A percentile compares a stretch with the other conserved stretches of the same genome.
Evolutionary conservation across 768 basidiomycete genomes (phyloP).

Genomic region (Neoboletus brunneissimus): DNA sequence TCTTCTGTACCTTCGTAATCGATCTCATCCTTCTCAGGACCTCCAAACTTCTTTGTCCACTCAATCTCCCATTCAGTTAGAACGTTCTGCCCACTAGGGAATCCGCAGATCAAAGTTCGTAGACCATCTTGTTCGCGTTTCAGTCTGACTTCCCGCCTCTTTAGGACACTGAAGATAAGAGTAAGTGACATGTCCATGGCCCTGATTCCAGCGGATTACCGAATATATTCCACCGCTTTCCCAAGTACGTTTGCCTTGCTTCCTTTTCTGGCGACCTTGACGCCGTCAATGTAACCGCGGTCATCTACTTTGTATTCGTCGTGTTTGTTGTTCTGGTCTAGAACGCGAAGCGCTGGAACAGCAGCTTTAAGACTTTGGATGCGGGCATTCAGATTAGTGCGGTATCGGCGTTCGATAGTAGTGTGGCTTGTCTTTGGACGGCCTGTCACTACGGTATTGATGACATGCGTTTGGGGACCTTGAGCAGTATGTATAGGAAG

Average conservation of each 20-base stretch:
- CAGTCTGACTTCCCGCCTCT: constrained; percentile 70
- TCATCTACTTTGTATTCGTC: constrained; percentile 62
- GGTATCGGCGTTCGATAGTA: constrained; percentile 84
- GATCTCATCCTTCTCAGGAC: constrained; percentile 72
- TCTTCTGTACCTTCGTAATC: constrained; percentile 43
- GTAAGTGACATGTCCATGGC: constrained; percentile 2
- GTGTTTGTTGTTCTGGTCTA: constrained; percentile 52
- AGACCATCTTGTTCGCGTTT: constrained; percentile 74
- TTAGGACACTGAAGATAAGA: constrained; percentile 56
- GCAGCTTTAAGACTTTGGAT: constrained; percentile 78
- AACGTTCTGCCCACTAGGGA: constrained; percentile 72
- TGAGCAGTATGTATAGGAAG: constrained; percentile 25
- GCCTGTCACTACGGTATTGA: constrained; percentile 14
- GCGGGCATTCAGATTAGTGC: constrained; percentile 84
- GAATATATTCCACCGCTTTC: constrained; percentile 88
- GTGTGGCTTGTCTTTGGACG: constrained; percentile 80
- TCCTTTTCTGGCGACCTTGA: constrained; percentile 86
- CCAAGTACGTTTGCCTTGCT: constrained; percentile 89
- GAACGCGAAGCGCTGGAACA: constrained; percentile 78
- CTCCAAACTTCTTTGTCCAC: constrained; percentile 73
- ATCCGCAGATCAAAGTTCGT: constrained; percentile 61
- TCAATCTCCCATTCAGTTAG: constrained; percentile 74
- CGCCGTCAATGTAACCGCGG: constrained; percentile 87
- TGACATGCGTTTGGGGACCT: constrained; percentile 23
- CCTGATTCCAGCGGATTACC: constrained; percentile 34